phyloP scores from a whole-genome alignment of 306 rosid species.

The Inga laurina region DNA sequence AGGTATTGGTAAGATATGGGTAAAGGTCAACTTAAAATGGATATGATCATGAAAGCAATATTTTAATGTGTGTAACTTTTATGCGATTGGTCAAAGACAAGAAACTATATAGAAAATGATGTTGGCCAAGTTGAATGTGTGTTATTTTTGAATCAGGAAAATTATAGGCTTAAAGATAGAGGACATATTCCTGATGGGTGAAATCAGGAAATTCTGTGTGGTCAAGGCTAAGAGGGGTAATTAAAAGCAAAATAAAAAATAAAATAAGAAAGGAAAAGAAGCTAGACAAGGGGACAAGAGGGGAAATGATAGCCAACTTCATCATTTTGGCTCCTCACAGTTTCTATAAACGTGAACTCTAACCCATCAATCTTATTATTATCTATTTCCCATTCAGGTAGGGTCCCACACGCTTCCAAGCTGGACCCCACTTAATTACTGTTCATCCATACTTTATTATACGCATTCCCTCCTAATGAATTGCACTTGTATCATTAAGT shows the following conservation, averaged over 20 bases:
- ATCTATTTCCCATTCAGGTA: constrained; percentile 53
- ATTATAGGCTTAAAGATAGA: neutral
- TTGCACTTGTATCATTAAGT: neutral
- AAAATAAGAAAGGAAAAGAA: neutral
- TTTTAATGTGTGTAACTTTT: neutral
- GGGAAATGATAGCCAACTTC: constrained; percentile 61
- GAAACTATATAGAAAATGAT: constrained; percentile 28
- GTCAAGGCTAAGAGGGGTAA: neutral
- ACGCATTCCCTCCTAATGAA: neutral
- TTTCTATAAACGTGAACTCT: constrained; percentile 84
- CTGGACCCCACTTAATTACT: constrained; percentile 41
- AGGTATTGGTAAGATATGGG: constrained; percentile 22
- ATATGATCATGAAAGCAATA: constrained; percentile 21
- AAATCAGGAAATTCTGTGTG: constrained; percentile 11
- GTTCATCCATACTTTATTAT: constrained; percentile 31
- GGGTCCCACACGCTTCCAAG: constrained; percentile 52
- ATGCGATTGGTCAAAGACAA: constrained; percentile 24
- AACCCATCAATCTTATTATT: constrained; percentile 75
- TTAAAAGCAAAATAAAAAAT: neutral
- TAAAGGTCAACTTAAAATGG: constrained; percentile 47
- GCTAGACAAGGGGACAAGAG: constrained; percentile 46
- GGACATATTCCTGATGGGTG: constrained; percentile 41
- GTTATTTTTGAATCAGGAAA: neutral
- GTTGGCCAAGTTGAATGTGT: constrained; percentile 31
- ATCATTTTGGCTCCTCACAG: constrained; percentile 54